Conservation (phyloP, 179 eudicot species). For the Nepenthes alata region DNA sequence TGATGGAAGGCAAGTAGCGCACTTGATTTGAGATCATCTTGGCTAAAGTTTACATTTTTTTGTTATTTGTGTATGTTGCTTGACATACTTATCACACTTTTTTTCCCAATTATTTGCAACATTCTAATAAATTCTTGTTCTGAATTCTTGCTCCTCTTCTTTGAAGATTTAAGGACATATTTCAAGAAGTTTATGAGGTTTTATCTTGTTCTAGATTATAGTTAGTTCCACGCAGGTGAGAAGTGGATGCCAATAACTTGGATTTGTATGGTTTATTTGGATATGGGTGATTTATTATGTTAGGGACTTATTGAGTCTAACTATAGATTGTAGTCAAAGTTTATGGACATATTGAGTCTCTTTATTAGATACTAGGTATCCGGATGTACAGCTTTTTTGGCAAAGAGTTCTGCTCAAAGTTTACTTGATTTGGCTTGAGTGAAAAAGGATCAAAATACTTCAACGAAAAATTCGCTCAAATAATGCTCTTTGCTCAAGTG, state of each 20-base stretch:
- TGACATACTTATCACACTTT: too few species aligned
- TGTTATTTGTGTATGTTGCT: background rate
- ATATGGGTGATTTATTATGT: slow-evolving; percentile 41
- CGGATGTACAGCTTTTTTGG: too few species aligned
- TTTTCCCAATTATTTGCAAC: too few species aligned
- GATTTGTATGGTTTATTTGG: slow-evolving; percentile 16
- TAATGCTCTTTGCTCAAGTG: too few species aligned
- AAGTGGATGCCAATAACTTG: background rate
- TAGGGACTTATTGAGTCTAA: too few species aligned
- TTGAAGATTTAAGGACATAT: slow-evolving; percentile 89
- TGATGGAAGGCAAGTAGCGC: slow-evolving; percentile 63
- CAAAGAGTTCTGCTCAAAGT: too few species aligned
- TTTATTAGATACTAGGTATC: too few species aligned
- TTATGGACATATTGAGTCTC: too few species aligned
- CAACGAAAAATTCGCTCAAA: too few species aligned
- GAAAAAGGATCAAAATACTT: too few species aligned
- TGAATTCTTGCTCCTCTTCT: background rate
- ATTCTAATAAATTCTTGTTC: slow-evolving; percentile 2
- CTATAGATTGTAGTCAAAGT: too few species aligned
- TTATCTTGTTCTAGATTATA: background rate
- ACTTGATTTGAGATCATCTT: background rate
- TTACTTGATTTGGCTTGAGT: too few species aligned
- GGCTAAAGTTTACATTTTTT: background rate
- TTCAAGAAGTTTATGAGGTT: slow-evolving; percentile 88
- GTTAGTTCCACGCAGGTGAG: background rate